Evolutionary conservation across 352 stramenopile species (phyloP), one percentile per base, ranked within the genome.

Genomic region (Phytophthora vignae): DNA sequence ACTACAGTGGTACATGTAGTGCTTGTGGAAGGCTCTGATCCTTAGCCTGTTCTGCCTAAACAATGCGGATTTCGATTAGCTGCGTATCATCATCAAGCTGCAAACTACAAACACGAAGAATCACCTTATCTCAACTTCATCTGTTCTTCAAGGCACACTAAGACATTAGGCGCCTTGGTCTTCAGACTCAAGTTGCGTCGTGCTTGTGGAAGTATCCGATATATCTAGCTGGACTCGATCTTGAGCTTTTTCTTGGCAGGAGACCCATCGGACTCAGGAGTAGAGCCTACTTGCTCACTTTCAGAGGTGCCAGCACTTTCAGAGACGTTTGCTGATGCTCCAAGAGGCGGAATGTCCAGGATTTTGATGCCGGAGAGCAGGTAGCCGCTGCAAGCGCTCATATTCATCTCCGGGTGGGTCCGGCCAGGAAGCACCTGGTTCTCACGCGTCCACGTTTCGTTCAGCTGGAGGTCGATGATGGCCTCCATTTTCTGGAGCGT

Each of bases 361-460:
- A 98, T 87, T 78, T 98, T 99, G 55, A 97, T 95, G 4, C 96
- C 97, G 6, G 91, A 98, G 17, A 99, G 79, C 33, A 99, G 78
- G 71, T 98, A 99, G 15, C 97, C 96, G 52, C 96, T 98, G 79
- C 93, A 98, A 56, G 97, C 96, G 72, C 89, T 98, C 94, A 99
- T 99, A 69, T 88, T 98, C 97, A 99, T 99, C 64, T 95, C 91
- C 0, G 97, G 97, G 81, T 99, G 97, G 31, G 96, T 99, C 14
- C 96, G 86, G 15, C 94, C 93, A 6, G 94, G 93, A 19, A 99
- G 62, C 15, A 96, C 90, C 79, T 99, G 96, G 79, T 98, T 97
- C 76, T 99, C 95, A 36, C 97, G 91, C 55, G 96, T 98, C 95
- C 95, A 99, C 12, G 94, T 98, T 73, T 99, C 95, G 50, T 90